phyloP scores from a whole-genome alignment of 2,329 filamentous ascomycete species.

The Ophiostoma himal-ulmi region DNA sequence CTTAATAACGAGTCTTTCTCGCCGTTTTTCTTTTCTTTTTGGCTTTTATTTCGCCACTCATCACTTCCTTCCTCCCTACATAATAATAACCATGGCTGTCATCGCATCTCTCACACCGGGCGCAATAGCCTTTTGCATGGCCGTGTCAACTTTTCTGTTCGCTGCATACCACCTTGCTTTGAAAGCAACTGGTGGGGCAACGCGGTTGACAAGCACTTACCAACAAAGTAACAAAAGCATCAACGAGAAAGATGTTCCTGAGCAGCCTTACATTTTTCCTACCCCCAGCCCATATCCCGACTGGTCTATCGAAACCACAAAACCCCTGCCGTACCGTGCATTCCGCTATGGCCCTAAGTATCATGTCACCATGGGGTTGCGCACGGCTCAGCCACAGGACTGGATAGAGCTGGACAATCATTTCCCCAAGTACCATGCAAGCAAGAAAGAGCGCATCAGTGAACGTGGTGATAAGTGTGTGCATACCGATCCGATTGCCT shows the following conservation, averaged over 20 bases:
- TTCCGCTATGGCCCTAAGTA: slow-evolving; percentile 13
- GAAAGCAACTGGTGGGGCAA: not conserved
- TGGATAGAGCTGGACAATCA: slow-evolving; percentile 15
- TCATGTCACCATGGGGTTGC: slow-evolving; percentile 7
- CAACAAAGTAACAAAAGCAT: too few relatives aligned
- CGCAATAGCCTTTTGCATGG: not conserved
- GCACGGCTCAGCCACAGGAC: slow-evolving; percentile 7
- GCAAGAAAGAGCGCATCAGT: slow-evolving; percentile 7
- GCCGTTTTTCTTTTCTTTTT: not conserved
- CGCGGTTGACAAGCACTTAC: not conserved
- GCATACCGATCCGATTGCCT: slow-evolving; percentile 11
- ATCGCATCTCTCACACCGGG: slow-evolving; percentile 2
- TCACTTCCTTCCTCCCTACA: too few relatives aligned
- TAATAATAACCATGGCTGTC: not conserved
- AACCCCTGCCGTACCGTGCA: slow-evolving; percentile 10
- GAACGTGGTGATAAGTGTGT: slow-evolving; percentile 11
- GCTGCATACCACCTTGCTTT: not conserved
- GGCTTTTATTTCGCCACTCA: not conserved
- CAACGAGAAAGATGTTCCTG: not conserved
- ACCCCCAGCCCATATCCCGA: not conserved
- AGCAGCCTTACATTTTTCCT: slow-evolving; percentile 3
- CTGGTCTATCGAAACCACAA: slow-evolving; percentile 11
- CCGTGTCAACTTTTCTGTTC: not conserved
- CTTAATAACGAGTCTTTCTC: not conserved
- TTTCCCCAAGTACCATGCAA: slow-evolving; percentile 13